Base-by-base conservation (phyloP, 2,329 filamentous ascomycete species). In the Colletotrichum karsti region DNA sequence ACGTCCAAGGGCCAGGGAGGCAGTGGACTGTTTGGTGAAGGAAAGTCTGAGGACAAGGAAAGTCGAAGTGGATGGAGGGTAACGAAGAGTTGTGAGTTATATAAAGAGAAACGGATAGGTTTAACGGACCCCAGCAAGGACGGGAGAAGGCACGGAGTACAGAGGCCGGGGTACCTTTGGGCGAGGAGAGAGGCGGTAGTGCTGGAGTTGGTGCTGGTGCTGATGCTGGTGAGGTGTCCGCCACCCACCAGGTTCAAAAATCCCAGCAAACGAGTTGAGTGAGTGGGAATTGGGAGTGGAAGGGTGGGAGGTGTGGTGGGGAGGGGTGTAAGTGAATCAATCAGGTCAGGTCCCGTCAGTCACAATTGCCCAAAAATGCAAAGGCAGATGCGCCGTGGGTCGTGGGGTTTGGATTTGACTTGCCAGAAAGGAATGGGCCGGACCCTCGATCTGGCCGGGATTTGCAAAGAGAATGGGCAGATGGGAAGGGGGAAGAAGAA, bases 181-280 rank as follows among this genome's bases (percentile, higher is more conserved):
- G 65, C 60, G 64, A 67, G 59, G 37, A 64, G n/a, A n/a, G n/a
- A n/a, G n/a, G n/a, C n/a, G n/a, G n/a, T n/a, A n/a, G n/a, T n/a
- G n/a, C n/a, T n/a, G n/a, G n/a, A n/a, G n/a, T n/a, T n/a, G n/a
- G n/a, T n/a, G n/a, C n/a, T n/a, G n/a, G n/a, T n/a, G n/a, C n/a
- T n/a, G n/a, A n/a, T n/a, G n/a, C n/a, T n/a, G n/a, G n/a, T n/a
- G n/a, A n/a, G n/a, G n/a, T n/a, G 53, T 59, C 64, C 64, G 64
- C 64, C 64, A 67, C 64, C 64, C 64, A 67, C 64, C 64, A 67
- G 64, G 20, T 58, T 64, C 53, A 35, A 53, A 62, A 67, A 64
- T 67, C 64, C 64, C 64, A 67, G 64, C 64, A 67, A 67, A 67
- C 64, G 30, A 67, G 59, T 61, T 57, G 64, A 67, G 60, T 67